Conservation (phyloP, 768 basidiomycete species). For the Amanita polypyramis region DNA sequence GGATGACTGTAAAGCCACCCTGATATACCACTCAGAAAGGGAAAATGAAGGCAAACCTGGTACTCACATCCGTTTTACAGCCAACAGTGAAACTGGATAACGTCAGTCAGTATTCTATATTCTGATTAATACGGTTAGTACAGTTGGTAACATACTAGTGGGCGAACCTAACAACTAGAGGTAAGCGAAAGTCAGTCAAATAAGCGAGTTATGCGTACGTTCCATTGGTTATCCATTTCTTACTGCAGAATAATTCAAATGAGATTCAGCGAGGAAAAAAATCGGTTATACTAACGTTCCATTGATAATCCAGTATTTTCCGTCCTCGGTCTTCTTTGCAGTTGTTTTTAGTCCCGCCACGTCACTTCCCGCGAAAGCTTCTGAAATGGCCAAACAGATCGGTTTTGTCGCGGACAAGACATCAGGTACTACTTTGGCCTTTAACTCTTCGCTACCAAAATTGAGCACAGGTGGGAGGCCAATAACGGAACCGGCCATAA, state of each 20-base stretch:
- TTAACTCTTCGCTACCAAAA: constrained; percentile 56
- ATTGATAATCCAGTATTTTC: constrained; percentile 73
- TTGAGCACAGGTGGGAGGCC: constrained; percentile 80
- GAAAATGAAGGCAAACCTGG: background rate
- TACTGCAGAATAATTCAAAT: constrained; percentile 22
- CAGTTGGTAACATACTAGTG: constrained; percentile 26
- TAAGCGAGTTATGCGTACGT: constrained; percentile 26
- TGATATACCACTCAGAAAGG: constrained; percentile 9
- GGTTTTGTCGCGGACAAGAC: constrained; percentile 65
- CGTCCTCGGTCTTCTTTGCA: constrained; percentile 70
- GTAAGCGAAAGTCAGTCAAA: background rate
- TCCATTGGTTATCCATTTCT: constrained; percentile 83
- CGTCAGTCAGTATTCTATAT: background rate
- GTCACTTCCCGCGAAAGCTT: constrained; percentile 82
- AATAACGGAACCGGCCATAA: constrained; percentile 70
- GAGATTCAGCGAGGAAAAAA: constrained; percentile 4
- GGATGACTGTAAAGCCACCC: constrained; percentile 73
- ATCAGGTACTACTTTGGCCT: constrained; percentile 48
- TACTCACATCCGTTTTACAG: constrained; percentile 43
- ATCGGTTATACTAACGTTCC: constrained; percentile 31
- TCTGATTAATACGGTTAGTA: too few relatives aligned
- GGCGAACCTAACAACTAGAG: constrained; percentile 20
- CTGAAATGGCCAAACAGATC: constrained; percentile 80
- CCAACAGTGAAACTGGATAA: constrained; percentile 49
- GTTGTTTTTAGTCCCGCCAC: constrained; percentile 65